Percentiles rank a stretch among this genome's conserved stretches.
phyloP scores from a whole-genome alignment of 768 basidiomycete genomes.

The Agaricus blazei region DNA sequence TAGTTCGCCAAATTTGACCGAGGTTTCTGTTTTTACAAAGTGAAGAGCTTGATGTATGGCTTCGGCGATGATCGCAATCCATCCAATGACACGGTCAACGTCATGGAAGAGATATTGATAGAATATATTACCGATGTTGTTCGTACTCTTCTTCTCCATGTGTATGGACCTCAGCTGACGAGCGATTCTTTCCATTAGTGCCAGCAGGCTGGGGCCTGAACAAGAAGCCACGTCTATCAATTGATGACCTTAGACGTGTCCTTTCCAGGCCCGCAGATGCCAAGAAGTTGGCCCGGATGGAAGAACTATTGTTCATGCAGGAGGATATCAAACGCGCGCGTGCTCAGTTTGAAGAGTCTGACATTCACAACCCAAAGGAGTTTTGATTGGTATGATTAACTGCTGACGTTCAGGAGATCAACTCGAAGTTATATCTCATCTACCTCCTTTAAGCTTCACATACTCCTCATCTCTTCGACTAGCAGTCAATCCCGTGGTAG shows the following conservation, averaged over 20 bases:
- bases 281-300: constrained; percentile 89
- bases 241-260: constrained; percentile 80
- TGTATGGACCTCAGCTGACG: constrained; percentile 5
- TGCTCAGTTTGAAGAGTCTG: constrained; percentile 62
- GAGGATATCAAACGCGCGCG: constrained; percentile 89
- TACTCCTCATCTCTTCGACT: neutral
- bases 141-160: constrained; percentile 27
- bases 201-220: constrained; percentile 64
- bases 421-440: neutral
- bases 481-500: neutral
- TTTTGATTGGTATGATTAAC: constrained; percentile 25
- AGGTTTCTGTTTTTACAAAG: constrained; percentile 31
- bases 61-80: constrained; percentile 92
- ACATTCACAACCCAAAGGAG: constrained; percentile 38
- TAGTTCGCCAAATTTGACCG: constrained; percentile 5
- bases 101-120: constrained; percentile 91
- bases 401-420: neutral
- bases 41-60: constrained; percentile 85
- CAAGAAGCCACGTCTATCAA: constrained; percentile 69
- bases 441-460: neutral
- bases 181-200: constrained; percentile 41
- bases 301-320: constrained; percentile 90
- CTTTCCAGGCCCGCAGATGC: constrained; percentile 83
- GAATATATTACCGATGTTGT: constrained; percentile 91
- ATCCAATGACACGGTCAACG: constrained; percentile 80